phyloP scores from a whole-genome alignment of 768 basidiomycete species.

The Calocera cornea region DNA sequence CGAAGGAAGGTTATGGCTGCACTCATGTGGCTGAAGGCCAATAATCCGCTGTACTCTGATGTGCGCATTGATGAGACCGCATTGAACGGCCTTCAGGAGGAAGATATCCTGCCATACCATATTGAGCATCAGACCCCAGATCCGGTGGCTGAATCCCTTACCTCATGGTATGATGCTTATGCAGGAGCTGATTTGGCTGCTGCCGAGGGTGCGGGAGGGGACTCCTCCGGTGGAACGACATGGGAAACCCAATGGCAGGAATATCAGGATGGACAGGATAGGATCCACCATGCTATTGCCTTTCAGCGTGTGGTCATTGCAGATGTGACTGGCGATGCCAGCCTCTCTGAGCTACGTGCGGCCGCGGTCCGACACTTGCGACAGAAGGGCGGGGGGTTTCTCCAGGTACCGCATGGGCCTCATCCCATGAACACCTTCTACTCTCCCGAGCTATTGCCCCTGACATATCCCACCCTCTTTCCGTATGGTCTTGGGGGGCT shows the following conservation, averaged over 20 bases:
- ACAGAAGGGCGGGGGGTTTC: constrained; percentile 18
- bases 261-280: not conserved
- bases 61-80: constrained; percentile 19
- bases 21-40: constrained; percentile 8
- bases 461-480: constrained; percentile 32
- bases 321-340: constrained; percentile 22
- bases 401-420: constrained; percentile 25
- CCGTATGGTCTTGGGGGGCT: constrained; percentile 34
- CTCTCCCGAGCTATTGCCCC: constrained; percentile 29
- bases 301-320: constrained; percentile 23
- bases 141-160: constrained; percentile 10
- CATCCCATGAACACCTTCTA: constrained; percentile 27
- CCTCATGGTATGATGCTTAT: constrained; percentile 15
- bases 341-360: constrained; percentile 21
- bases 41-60: constrained; percentile 8
- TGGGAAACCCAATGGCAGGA: too few species aligned
- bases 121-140: constrained; percentile 19
- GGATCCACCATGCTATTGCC: not conserved
- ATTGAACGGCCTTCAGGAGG: constrained; percentile 15
- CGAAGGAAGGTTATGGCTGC: constrained; percentile 24
- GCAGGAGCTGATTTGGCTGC: not conserved
- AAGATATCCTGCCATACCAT: constrained; percentile 21
- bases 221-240: constrained; percentile 6
- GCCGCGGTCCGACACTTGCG: constrained; percentile 27
- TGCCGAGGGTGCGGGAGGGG: constrained; percentile 9